Conservation (phyloP, 169 alveolate genomes). For the Toxoplasma gondii region DNA sequence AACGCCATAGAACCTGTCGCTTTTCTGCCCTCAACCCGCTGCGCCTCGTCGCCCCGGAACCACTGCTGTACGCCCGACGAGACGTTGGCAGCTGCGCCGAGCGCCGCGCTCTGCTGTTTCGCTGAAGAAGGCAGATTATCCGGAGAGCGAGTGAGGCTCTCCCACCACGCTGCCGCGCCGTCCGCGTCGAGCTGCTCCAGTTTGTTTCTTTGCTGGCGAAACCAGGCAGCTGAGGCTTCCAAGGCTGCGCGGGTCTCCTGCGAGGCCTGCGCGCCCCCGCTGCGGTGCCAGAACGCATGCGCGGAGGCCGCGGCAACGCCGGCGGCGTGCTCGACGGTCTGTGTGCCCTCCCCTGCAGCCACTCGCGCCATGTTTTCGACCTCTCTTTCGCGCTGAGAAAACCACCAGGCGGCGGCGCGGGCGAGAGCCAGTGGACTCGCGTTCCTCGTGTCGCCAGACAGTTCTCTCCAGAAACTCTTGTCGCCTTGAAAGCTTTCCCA, state of each 20-base stretch:
- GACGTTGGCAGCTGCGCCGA: no score
- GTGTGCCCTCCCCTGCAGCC: neutral
- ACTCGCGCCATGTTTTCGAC: neutral
- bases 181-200: conserved; percentile 12
- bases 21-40: neutral
- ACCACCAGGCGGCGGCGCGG: conserved; percentile 41
- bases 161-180: neutral
- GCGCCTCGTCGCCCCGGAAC: neutral
- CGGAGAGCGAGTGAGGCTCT: neutral
- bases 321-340: neutral
- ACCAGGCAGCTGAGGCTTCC: neutral
- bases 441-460: neutral
- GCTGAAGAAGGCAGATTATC: neutral
- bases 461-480: neutral
- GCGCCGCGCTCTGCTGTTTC: neutral
- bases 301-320: neutral
- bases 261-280: conserved; percentile 8
- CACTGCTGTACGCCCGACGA: neutral
- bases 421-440: conserved; percentile 25
- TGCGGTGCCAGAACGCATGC: neutral
- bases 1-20: neutral
- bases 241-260: conserved; percentile 28
- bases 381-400: conserved; percentile 8
- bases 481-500: neutral
- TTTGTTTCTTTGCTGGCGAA: conserved; percentile 17